These are phyloP conservation scores for Hypomyces perniciosus DNA, from an alignment of 2,329 filamentous ascomycete species.

Conservation along the genomic window DNA sequence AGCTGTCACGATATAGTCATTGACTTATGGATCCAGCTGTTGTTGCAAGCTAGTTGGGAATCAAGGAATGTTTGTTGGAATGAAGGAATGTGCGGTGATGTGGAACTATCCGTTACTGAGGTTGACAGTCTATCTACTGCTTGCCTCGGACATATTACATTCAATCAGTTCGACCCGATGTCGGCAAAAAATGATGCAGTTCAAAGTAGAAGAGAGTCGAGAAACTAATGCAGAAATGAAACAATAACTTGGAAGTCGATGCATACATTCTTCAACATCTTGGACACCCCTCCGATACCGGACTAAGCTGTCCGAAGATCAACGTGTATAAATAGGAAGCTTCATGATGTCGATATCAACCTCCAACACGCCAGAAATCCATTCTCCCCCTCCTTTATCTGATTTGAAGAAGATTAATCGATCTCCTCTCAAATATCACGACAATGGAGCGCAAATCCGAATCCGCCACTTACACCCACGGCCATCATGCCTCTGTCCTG, in stretches of 20 bases:
- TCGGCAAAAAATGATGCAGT: neutral
- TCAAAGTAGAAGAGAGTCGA: neutral
- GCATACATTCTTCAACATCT: neutral
- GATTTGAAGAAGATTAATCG: too few relatives aligned
- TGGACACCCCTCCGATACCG: conserved; percentile 9
- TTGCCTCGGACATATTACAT: neutral
- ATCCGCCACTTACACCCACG: conserved; percentile 29
- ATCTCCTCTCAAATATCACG: neutral
- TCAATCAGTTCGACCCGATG: neutral
- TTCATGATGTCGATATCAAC: too few relatives aligned
- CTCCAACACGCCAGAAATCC: too few relatives aligned
- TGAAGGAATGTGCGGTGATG: too few relatives aligned
- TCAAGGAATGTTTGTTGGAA: too few relatives aligned
- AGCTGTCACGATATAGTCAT: too few relatives aligned
- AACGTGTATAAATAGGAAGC: neutral
- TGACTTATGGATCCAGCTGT: too few relatives aligned
- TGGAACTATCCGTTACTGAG: too few relatives aligned
- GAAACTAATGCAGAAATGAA: neutral
- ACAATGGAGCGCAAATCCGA: conserved; percentile 4
- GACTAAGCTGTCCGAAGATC: neutral
- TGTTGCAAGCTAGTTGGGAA: too few relatives aligned
- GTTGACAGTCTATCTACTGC: neutral
- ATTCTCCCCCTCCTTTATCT: too few relatives aligned
- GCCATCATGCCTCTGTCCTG: conserved; percentile 33
- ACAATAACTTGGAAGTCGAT: neutral